These are phyloP conservation scores for Microcyclosporella mali DNA, from an alignment of 2,329 filamentous ascomycete genomes.

Conservation along the genomic window DNA sequence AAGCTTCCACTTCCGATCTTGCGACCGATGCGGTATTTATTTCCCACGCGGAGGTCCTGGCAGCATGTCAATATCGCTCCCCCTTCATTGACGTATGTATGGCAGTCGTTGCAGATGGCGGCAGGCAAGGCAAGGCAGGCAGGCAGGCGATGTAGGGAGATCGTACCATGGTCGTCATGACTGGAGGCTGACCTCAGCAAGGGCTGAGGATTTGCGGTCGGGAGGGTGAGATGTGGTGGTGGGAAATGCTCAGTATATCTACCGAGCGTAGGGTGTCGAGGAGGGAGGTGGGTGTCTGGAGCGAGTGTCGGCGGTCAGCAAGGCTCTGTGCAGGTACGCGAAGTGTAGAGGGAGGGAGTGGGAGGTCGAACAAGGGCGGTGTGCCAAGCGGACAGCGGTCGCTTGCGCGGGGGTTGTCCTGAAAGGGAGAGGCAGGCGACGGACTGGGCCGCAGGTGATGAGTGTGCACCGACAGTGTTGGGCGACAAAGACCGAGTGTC, in stretches of 20 bases:
- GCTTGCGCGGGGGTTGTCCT: neutral
- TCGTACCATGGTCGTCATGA: slow-evolving; percentile 60
- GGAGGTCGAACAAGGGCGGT: slow-evolving; percentile 1
- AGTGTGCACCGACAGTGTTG: neutral
- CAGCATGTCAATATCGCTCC: slow-evolving; percentile 23
- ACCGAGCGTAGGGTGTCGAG: slow-evolving; percentile 16
- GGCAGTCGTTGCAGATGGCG: too few relatives aligned
- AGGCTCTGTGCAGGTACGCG: slow-evolving; percentile 4
- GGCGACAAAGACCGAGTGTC: neutral
- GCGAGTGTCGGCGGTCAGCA: slow-evolving; percentile 3
- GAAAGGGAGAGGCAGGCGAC: neutral
- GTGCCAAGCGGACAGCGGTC: neutral
- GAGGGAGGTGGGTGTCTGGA: neutral
- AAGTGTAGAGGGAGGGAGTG: neutral
- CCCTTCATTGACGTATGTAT: neutral
- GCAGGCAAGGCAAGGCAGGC: slow-evolving; percentile 20
- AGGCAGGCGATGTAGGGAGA: slow-evolving; percentile 28
- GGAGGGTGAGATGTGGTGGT: slow-evolving; percentile 7
- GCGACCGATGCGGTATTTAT: slow-evolving; percentile 98
- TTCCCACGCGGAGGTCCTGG: slow-evolving; percentile 96
- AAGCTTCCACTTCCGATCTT: slow-evolving; percentile 98
- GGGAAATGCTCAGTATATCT: slow-evolving; percentile 23
- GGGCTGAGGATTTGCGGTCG: slow-evolving; percentile 17
- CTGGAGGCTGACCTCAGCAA: slow-evolving; percentile 27
- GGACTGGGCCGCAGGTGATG: neutral